Base-by-base conservation (phyloP, 2,329 filamentous ascomycete genomes). In the Tolypocladium endophyticum region DNA sequence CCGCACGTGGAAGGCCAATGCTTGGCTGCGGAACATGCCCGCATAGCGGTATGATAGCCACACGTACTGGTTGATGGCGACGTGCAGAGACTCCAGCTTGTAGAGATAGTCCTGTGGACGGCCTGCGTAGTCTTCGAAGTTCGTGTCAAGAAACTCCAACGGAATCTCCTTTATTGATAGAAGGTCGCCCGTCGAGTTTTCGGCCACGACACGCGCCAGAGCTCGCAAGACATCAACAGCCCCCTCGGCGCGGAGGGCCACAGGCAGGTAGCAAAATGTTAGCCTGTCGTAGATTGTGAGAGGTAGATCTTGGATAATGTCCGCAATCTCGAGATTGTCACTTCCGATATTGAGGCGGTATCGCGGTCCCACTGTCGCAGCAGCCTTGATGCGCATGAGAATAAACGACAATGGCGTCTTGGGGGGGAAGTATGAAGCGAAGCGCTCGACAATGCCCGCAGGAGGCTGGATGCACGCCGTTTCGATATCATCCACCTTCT, bases 1-100 rank as follows among this genome's bases (percentile, higher is more conserved):
- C 69, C 96, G 96, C 56, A 90, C 84, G 69, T 96, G 86, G 64
- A 89, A 87, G 0, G 90, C 92, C 52, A 96, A 78, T 0, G 78
- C 78, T 66, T 93, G 84, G 64, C 87, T 89, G 7, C 78, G 82
- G 72, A 97, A 96, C 57, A 95, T 81, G 56, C 90, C 89, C 4
- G 85, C 80, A 72, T 93, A 96, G 8, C 93, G 87, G 73, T 93
- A 97, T 66, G 89, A 93, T 20, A 99, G 79, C 94, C 94, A 99
- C 2, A 96, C 80, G 70, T 97, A 99, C 55, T 92, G 77, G 53
- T 93, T 90, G 43, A 99, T 77, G 35, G 85, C 80, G 67, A 90
- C 89, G 75, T 99, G 94, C 20, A 99, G 79, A 3, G 77, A 72
- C 71, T 99, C 94, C 25, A 97, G 77, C 11, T 79, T 74, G 59